Percentiles rank a stretch among this genome's conserved stretches.
These are phyloP conservation scores for Neonectria magnoliae DNA, from an alignment of 2,329 filamentous ascomycete species.

Conservation along the genomic window DNA sequence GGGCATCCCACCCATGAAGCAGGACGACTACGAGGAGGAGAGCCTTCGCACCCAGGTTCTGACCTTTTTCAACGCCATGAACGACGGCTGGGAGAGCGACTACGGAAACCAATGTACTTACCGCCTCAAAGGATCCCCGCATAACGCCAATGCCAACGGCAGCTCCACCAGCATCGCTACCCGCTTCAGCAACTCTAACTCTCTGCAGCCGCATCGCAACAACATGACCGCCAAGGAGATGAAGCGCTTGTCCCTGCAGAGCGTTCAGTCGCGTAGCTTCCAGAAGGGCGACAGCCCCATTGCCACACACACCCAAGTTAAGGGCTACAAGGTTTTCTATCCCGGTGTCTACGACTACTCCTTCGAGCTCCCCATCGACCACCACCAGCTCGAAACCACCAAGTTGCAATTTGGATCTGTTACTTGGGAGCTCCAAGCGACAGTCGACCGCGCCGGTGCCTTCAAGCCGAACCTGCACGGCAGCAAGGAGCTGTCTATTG, in stretches of 20 bases:
- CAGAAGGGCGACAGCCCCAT: slow-evolving; percentile 79
- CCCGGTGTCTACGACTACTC: slow-evolving; percentile 75
- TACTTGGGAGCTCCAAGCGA: slow-evolving; percentile 87
- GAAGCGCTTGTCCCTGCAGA: slow-evolving; percentile 79
- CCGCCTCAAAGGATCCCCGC: slow-evolving; percentile 53
- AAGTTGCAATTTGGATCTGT: slow-evolving; percentile 87
- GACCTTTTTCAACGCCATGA: slow-evolving; percentile 88
- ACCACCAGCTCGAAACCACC: slow-evolving; percentile 87
- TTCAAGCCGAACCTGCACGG: slow-evolving; percentile 91
- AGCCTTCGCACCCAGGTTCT: slow-evolving; percentile 87
- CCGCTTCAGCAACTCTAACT: slow-evolving; percentile 32
- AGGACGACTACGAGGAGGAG: slow-evolving; percentile 84
- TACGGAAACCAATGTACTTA: slow-evolving; percentile 73
- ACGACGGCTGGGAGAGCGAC: slow-evolving; percentile 67
- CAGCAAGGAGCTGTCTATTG: slow-evolving; percentile 81
- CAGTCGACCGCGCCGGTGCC: slow-evolving; percentile 85
- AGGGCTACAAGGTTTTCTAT: slow-evolving; percentile 87
- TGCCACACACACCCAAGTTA: slow-evolving; percentile 67
- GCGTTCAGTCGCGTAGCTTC: slow-evolving; percentile 86
- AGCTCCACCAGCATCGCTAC: slow-evolving; percentile 47
- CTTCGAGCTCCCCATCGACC: slow-evolving; percentile 90
- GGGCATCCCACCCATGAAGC: slow-evolving; percentile 88
- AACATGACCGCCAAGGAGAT: slow-evolving; percentile 58
- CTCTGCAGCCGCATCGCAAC: slow-evolving; percentile 35
- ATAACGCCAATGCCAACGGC: slow-evolving; percentile 50